These are phyloP conservation scores for Maudiozyma pseudohumilis DNA, from an alignment of 805 yeast genomes.

Conservation along the genomic window DNA sequence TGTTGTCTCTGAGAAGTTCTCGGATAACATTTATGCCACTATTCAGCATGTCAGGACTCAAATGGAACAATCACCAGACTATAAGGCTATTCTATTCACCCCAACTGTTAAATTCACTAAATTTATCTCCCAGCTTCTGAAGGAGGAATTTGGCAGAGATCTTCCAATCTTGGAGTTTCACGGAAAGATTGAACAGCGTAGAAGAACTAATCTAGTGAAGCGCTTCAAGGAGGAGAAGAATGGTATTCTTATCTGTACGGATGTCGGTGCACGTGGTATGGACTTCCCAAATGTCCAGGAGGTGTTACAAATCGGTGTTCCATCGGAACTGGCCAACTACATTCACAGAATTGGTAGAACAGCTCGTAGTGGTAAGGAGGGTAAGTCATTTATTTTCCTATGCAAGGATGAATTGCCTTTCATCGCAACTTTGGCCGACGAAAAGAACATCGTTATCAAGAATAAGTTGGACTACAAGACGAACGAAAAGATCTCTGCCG, in stretches of 20 bases:
- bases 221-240: constrained; percentile 37
- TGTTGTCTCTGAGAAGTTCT: constrained; percentile 43
- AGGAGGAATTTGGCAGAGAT: constrained; percentile 19
- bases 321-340: constrained; percentile 65
- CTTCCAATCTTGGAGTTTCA: constrained; percentile 41
- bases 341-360: constrained; percentile 94
- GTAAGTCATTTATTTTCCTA: constrained; percentile 55
- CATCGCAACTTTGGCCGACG: constrained; percentile 36
- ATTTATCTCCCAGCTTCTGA: constrained; percentile 39
- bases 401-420: constrained; percentile 50
- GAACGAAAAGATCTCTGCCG: constrained; percentile 25
- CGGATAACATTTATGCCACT: constrained; percentile 52
- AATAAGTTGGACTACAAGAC: constrained; percentile 34
- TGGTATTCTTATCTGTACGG: constrained; percentile 72
- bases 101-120: constrained; percentile 69
- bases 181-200: constrained; percentile 63
- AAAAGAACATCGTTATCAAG: constrained; percentile 46
- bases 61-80: constrained; percentile 32
- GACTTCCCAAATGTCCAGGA: constrained; percentile 84
- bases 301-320: constrained; percentile 77
- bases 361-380: constrained; percentile 81
- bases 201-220: constrained; percentile 51
- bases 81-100: constrained; percentile 75
- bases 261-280: constrained; percentile 95
- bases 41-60: constrained; percentile 38